Base-by-base conservation (phyloP, 176 grass and related monocot species). In the Musa troglodytarum region DNA sequence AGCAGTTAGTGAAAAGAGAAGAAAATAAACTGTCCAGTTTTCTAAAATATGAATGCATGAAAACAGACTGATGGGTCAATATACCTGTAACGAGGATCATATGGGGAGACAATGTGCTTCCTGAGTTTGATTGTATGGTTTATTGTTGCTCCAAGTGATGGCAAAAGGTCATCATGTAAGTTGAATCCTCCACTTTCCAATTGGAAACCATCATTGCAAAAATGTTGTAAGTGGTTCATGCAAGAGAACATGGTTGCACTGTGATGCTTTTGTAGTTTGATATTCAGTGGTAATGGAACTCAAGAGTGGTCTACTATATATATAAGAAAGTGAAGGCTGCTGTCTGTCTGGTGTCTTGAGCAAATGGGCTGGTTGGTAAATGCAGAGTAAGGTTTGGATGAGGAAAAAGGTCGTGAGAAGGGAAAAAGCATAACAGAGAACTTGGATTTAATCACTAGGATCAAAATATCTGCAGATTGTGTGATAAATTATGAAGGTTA, bases 31-130 rank as follows among this genome's bases (percentile, higher is more conserved):
- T 24, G 25, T 19, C 22, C 50, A 57, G 24, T 25, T 3, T 26
- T 10, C 56, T 17, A 74, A 71, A 65, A 8, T 8, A n/a, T 9
- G 2, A 21, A 74, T 49, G 11, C 9, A 10, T 10, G 77, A 2
- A 50, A 53, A 54, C 8, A 17, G 7, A 52, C 15, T 20, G 19
- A 6, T 53, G 29, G 34, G 49, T 7, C 23, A 3, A 17, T 1
- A 19, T 92, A 92, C 90, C 81, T 86, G 84, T 92, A 92, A 51
- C 65, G 86, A 9, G 82, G 82, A 53, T 86, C 80, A 12, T 80
- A 82, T 61, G 90, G 86, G 2, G 84, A 85, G 63, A 92, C 43
- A 0, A 86, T 77, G 75, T 84, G 77, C 69, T 65, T 86, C 81
- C 78, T 82, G 24, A 84, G 78, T 67, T 66, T 80, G 8, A 50